These are phyloP conservation scores for Cryptococcus sp. DNA, from an alignment of 1,284 basidiomycete genomes.

Conservation along the genomic window DNA sequence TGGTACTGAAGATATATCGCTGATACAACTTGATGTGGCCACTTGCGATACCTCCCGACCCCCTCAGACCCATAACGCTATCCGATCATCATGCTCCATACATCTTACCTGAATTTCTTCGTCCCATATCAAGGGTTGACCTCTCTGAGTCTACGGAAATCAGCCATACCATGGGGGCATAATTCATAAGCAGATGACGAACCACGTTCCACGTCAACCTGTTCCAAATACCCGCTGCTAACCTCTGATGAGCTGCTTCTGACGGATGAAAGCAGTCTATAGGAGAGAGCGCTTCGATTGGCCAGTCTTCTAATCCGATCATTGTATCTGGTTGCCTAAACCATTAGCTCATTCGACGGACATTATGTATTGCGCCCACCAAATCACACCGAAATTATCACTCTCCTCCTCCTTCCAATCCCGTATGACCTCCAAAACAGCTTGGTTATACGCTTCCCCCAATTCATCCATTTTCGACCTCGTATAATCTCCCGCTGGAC, in stretches of 20 bases:
- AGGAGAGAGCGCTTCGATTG: slow-evolving; percentile 42
- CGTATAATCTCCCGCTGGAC: slow-evolving; percentile 40
- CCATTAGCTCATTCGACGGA: slow-evolving; percentile 4
- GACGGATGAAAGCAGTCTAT: slow-evolving; percentile 49
- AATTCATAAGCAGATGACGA: slow-evolving; percentile 4
- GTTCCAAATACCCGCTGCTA: slow-evolving; percentile 48
- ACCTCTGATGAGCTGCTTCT: slow-evolving; percentile 37
- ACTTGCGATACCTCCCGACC: no score
- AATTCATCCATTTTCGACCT: slow-evolving; percentile 43
- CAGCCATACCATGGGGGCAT: not conserved
- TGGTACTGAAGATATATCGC: no score
- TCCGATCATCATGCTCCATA: slow-evolving; percentile 38
- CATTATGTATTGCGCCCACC: slow-evolving; percentile 13
- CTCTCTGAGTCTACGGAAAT: slow-evolving; percentile 26
- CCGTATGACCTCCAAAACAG: slow-evolving; percentile 33
- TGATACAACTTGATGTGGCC: no score
- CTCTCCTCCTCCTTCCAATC: slow-evolving; percentile 36
- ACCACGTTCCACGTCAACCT: slow-evolving; percentile 33
- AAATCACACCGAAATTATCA: slow-evolving; percentile 35
- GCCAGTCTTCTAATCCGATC: slow-evolving; percentile 41
- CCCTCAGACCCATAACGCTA: not conserved
- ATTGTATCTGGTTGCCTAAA: slow-evolving; percentile 44
- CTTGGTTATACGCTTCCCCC: slow-evolving; percentile 40
- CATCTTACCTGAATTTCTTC: slow-evolving; percentile 37
- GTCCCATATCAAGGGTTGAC: slow-evolving; percentile 37